Evolutionary conservation across 208 protist genomes (phyloP).

Genomic region (Acanthamoeba triangularis): DNA sequence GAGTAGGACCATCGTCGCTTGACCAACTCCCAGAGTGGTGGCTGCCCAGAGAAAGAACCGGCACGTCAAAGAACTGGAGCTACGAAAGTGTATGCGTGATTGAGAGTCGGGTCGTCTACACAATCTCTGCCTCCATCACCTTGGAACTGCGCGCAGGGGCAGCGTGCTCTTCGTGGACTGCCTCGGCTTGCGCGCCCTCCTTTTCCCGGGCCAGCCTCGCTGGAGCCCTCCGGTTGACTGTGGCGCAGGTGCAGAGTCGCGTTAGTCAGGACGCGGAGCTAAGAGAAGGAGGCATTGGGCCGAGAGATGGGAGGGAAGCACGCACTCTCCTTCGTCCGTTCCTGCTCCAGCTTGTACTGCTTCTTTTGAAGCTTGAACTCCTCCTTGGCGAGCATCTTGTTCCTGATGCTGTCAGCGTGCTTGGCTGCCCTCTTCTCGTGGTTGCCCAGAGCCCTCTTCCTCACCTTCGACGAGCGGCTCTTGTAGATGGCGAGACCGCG

Average conservation of each 20-base stretch:
- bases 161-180: background rate
- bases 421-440: conserved; percentile 18
- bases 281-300: background rate
- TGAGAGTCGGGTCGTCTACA: background rate
- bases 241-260: background rate
- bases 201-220: conserved; percentile 35
- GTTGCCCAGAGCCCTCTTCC: conserved; percentile 55
- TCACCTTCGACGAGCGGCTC: conserved; percentile 63
- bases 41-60: no score
- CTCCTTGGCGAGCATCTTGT: conserved; percentile 53
- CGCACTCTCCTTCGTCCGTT: conserved; percentile 54
- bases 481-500: background rate
- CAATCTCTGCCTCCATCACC: conserved; percentile 59
- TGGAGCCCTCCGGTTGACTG: conserved; percentile 62
- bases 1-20: no score
- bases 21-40: no score
- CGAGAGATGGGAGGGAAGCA: background rate
- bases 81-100: no score
- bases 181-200: background rate
- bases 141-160: background rate
- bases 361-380: conserved; percentile 65
- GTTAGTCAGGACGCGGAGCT: background rate
- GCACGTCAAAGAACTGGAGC: no score
- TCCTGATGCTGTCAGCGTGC: conserved; percentile 59
- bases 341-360: background rate